phyloP scores from a whole-genome alignment of 495 filamentous ascomycete genomes.

The Astrothelium subdiscretum region DNA sequence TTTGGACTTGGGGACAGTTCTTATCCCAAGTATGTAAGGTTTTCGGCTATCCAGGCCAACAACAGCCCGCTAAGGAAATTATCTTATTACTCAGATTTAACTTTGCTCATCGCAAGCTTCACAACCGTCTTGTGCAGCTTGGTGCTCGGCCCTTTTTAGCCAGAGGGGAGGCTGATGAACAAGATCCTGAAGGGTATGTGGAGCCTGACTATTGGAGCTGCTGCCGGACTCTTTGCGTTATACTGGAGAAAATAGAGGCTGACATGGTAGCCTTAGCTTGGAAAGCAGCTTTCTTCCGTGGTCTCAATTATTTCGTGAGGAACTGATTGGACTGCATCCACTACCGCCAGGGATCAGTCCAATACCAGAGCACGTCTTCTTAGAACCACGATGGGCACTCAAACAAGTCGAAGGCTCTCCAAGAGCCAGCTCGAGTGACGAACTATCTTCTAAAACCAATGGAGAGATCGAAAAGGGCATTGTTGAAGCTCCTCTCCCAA shows the following conservation, averaged over 20 bases:
- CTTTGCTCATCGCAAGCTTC: slow-evolving; percentile 79
- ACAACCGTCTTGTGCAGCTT: slow-evolving; percentile 74
- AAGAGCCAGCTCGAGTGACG: not conserved
- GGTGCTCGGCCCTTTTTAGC: slow-evolving; percentile 68
- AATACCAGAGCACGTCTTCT: slow-evolving; percentile 62
- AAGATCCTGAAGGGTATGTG: slow-evolving; percentile 74
- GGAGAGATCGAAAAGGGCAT: not conserved
- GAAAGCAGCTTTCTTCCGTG: slow-evolving; percentile 77
- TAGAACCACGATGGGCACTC: slow-evolving; percentile 73
- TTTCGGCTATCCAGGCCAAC: not conserved
- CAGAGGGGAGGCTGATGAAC: slow-evolving; percentile 80
- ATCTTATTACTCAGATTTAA: slow-evolving; percentile 56
- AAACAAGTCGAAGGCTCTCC: slow-evolving; percentile 3
- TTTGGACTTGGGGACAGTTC: slow-evolving; percentile 94
- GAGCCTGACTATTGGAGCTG: not conserved
- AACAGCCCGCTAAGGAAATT: slow-evolving; percentile 9
- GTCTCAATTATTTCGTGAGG: slow-evolving; percentile 51
- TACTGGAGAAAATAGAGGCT: not conserved
- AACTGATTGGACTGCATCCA: slow-evolving; percentile 56
- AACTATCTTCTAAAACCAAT: not conserved
- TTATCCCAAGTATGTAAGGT: slow-evolving; percentile 60
- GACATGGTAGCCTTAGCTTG: slow-evolving; percentile 34
- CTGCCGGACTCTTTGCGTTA: slow-evolving; percentile 5
- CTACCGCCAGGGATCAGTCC: slow-evolving; percentile 52
- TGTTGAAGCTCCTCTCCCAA: slow-evolving; percentile 36